A percentile compares a stretch with the other conserved stretches of the same genome.
Conservation (phyloP, 2,329 filamentous ascomycete genomes). For the Byssochlamys sp. region DNA sequence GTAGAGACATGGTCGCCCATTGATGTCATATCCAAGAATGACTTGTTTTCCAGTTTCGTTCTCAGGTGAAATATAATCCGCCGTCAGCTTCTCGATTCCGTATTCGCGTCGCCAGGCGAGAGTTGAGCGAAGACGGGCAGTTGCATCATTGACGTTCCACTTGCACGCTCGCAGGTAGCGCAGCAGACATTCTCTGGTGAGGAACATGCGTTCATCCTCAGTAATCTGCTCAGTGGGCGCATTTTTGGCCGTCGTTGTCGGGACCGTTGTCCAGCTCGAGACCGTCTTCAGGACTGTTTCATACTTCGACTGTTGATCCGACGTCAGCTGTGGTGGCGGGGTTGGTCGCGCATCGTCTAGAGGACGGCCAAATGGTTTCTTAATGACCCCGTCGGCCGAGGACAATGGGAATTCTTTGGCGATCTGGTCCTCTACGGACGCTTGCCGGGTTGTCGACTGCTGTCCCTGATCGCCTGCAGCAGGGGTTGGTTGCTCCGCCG, state of each 20-base stretch:
- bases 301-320: slow-evolving; percentile 76
- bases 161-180: slow-evolving; percentile 90
- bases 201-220: slow-evolving; percentile 75
- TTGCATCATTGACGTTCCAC: slow-evolving; percentile 68
- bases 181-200: slow-evolving; percentile 83
- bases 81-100: slow-evolving; percentile 61
- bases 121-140: slow-evolving; percentile 69
- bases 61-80: slow-evolving; percentile 83
- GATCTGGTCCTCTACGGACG: slow-evolving; percentile 6
- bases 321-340: slow-evolving; percentile 52
- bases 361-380: slow-evolving; percentile 52
- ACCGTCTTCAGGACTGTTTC: slow-evolving; percentile 61
- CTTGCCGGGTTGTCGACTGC: not conserved
- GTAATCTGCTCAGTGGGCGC: slow-evolving; percentile 55
- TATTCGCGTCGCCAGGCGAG: slow-evolving; percentile 86
- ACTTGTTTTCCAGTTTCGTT: slow-evolving; percentile 96
- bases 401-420: slow-evolving; percentile 28
- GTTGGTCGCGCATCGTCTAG: slow-evolving; percentile 49
- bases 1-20: slow-evolving; percentile 80
- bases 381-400: slow-evolving; percentile 33
- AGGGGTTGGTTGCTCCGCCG: not conserved
- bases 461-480: slow-evolving; percentile 4
- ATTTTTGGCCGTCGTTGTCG: slow-evolving; percentile 51
- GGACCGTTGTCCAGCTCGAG: slow-evolving; percentile 61
- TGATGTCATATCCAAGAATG: slow-evolving; percentile 74